Conservation (phyloP, 768 basidiomycete genomes). For the Lepiota venenata region DNA sequence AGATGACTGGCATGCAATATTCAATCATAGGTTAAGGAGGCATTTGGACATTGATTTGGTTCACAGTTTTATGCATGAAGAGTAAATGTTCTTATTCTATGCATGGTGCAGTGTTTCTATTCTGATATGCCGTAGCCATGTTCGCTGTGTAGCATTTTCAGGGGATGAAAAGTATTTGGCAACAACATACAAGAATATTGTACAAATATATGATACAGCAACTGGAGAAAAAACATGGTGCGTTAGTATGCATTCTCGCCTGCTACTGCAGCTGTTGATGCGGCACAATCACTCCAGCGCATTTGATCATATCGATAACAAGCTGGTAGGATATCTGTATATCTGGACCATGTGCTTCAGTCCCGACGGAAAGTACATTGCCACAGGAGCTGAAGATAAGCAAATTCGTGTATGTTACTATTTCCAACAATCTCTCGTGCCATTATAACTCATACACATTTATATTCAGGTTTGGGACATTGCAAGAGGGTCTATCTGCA, state of each 20-base stretch:
- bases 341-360: conserved; percentile 91
- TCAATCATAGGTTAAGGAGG: no score
- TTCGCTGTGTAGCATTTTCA: no score
- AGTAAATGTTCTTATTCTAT: no score
- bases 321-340: conserved; percentile 79
- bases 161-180: conserved; percentile 89
- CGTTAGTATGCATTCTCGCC: conserved; percentile 21
- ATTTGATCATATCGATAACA: conserved; percentile 68
- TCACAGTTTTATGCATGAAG: no score
- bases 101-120: no score
- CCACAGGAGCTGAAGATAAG: conserved; percentile 92
- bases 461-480: conserved; percentile 82
- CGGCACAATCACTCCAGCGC: conserved; percentile 40
- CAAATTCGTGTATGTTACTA: conserved; percentile 66
- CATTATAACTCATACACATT: conserved; percentile 17
- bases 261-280: background rate
- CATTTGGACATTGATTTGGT: no score
- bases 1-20: no score
- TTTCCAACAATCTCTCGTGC: background rate
- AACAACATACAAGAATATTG: conserved; percentile 92
- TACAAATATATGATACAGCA: conserved; percentile 93
- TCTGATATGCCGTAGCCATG: no score
- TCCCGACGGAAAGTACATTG: conserved; percentile 82
- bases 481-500: conserved; percentile 65
- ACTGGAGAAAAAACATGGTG: conserved; percentile 87